These are phyloP conservation scores for Fragosphaeria purpurea DNA, from an alignment of 2,329 filamentous ascomycete genomes.

Conservation along the genomic window DNA sequence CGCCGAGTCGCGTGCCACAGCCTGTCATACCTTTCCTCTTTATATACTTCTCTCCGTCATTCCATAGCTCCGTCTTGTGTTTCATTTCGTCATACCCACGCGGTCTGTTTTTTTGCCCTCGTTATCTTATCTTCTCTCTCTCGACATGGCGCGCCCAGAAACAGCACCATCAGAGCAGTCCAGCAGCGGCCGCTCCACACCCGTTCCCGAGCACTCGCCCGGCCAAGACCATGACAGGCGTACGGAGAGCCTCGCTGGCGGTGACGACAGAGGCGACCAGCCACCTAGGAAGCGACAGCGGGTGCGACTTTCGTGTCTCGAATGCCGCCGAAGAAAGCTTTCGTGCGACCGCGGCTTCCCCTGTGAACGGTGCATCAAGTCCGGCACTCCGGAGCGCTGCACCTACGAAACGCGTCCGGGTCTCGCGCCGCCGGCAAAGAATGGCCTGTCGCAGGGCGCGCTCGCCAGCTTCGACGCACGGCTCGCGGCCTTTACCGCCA, in stretches of 20 bases:
- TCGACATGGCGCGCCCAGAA: too few relatives aligned
- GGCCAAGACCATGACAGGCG: neutral
- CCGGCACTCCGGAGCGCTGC: slow-evolving; percentile 49
- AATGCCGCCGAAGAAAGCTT: slow-evolving; percentile 50
- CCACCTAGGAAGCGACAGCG: slow-evolving; percentile 46
- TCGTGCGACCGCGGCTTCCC: slow-evolving; percentile 53
- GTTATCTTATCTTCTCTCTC: too few relatives aligned
- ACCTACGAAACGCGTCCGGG: slow-evolving; percentile 45
- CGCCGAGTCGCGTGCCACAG: too few relatives aligned
- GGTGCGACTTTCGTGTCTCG: slow-evolving; percentile 48
- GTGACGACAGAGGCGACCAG: slow-evolving; percentile 9
- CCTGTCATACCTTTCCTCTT: too few relatives aligned
- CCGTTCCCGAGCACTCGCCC: slow-evolving; percentile 2
- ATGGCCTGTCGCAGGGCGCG: slow-evolving; percentile 32
- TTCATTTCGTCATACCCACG: too few relatives aligned
- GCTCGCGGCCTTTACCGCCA: slow-evolving; percentile 30
- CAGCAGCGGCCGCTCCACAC: neutral
- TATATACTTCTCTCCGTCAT: too few relatives aligned
- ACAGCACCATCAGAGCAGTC: too few relatives aligned
- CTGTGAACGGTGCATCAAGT: slow-evolving; percentile 53
- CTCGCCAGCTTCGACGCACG: slow-evolving; percentile 35
- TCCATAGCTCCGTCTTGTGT: too few relatives aligned
- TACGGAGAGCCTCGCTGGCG: slow-evolving; percentile 5
- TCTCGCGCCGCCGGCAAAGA: slow-evolving; percentile 29
- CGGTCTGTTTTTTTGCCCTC: too few relatives aligned